phyloP scores from a whole-genome alignment of 139 green algal genomes.

The Eudorina sp. region DNA sequence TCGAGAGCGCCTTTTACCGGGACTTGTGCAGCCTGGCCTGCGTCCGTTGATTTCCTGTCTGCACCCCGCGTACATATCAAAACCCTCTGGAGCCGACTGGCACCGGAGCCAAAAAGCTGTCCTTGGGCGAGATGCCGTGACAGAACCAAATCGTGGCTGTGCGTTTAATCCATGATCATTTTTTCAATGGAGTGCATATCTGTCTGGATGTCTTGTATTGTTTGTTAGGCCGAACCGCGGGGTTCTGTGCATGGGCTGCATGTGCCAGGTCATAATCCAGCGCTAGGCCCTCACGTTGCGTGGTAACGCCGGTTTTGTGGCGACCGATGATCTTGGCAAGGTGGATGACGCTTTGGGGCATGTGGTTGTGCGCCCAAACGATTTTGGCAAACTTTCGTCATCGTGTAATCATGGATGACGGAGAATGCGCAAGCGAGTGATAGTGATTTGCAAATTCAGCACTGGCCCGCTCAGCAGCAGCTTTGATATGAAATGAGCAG shows the following conservation, averaged over 20 bases:
- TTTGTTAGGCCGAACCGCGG: background rate
- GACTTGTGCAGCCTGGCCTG: background rate
- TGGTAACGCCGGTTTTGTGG: background rate
- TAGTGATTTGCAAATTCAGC: too few species aligned
- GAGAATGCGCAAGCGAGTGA: too few species aligned
- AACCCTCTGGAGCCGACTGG: background rate
- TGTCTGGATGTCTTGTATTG: background rate
- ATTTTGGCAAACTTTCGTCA: background rate
- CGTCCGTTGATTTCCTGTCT: background rate
- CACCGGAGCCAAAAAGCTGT: background rate
- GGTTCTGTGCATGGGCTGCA: too few species aligned
- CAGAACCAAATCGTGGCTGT: background rate
- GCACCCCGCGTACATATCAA: background rate
- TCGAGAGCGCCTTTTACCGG: background rate
- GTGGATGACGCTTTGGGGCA: background rate
- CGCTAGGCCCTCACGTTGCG: too few species aligned
- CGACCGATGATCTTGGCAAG: constrained; percentile 2
- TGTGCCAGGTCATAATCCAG: too few species aligned
- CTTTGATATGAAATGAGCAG: too few species aligned
- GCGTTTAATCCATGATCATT: constrained; percentile 19
- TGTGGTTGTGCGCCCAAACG: too few species aligned
- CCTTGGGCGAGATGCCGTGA: background rate
- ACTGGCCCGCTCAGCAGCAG: too few species aligned
- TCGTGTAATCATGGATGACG: background rate
- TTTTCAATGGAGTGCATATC: constrained; percentile 14